A percentile compares a stretch with the other conserved stretches of the same genome.
Evolutionary conservation across 495 filamentous ascomycete species (phyloP).

Genomic region (Terfezia claveryi): DNA sequence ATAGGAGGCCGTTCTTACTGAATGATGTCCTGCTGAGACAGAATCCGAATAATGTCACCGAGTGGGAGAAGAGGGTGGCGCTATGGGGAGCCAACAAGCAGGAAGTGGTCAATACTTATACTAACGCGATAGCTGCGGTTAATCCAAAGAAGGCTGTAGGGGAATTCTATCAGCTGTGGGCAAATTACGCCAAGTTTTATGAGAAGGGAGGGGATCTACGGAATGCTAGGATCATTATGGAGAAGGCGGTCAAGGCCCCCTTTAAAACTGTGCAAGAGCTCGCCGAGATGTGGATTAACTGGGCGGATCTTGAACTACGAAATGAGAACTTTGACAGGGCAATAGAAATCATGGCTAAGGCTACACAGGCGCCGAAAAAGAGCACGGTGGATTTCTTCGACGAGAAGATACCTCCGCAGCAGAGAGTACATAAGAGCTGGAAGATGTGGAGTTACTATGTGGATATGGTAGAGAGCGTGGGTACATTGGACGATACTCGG

Average conservation of each 20-base stretch:
- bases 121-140: conserved; percentile 76
- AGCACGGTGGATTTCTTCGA: conserved; percentile 97
- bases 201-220: conserved; percentile 70
- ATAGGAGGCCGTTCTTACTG: conserved; percentile 82
- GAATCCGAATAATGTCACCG: conserved; percentile 87
- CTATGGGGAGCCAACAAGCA: conserved; percentile 87
- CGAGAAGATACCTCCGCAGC: conserved; percentile 79
- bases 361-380: conserved; percentile 80
- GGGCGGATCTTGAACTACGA: conserved; percentile 92
- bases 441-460: conserved; percentile 99
- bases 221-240: conserved; percentile 77
- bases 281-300: conserved; percentile 96
- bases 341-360: conserved; percentile 88
- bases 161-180: conserved; percentile 85
- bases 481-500: conserved; percentile 74
- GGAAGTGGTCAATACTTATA: conserved; percentile 87
- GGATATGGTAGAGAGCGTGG: conserved; percentile 86
- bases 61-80: conserved; percentile 91
- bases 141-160: conserved; percentile 89
- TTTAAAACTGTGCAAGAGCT: conserved; percentile 89
- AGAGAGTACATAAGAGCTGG: conserved; percentile 97
- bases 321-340: conserved; percentile 91
- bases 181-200: conserved; percentile 95
- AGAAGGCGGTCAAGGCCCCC: conserved; percentile 92
- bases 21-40: conserved; percentile 92